Conservation (phyloP, 805 yeast genomes). For the Nakazawaea peltata region DNA sequence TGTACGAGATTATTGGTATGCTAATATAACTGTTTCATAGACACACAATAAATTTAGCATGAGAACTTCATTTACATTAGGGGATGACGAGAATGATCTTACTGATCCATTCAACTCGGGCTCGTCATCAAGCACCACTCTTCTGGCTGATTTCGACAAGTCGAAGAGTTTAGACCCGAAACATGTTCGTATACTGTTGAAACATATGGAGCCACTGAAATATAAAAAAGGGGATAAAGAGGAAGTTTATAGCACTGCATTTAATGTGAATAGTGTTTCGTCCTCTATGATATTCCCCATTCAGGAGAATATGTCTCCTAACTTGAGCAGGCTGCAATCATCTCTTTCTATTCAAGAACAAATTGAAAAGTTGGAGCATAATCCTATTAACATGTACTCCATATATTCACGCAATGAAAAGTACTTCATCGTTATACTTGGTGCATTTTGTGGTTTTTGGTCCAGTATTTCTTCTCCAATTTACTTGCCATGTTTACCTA, state of each 20-base stretch:
- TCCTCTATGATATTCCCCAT: slow-evolving; percentile 8
- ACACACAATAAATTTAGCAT: neutral
- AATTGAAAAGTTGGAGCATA: slow-evolving; percentile 3
- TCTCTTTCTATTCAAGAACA: slow-evolving; percentile 5
- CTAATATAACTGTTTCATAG: too few relatives aligned
- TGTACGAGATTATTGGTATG: too few relatives aligned
- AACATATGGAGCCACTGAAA: slow-evolving; percentile 6
- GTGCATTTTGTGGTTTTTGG: slow-evolving; percentile 43
- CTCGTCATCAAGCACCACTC: slow-evolving; percentile 1
- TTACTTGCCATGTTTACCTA: slow-evolving; percentile 69
- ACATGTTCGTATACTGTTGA: too few relatives aligned
- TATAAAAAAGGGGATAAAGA: slow-evolving; percentile 7
- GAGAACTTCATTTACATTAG: neutral
- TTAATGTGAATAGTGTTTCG: slow-evolving; percentile 5
- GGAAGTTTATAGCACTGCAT: slow-evolving; percentile 4
- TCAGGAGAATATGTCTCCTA: slow-evolving; percentile 6
- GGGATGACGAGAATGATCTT: neutral
- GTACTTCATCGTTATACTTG: slow-evolving; percentile 26
- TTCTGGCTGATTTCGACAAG: neutral
- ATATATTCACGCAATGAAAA: slow-evolving; percentile 31
- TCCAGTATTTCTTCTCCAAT: slow-evolving; percentile 70
- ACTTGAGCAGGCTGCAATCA: slow-evolving; percentile 8
- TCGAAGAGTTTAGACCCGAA: neutral
- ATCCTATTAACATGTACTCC: slow-evolving; percentile 19
- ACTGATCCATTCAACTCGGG: neutral